Evolutionary conservation across 116 monocot genomes (phyloP), one percentile per base, ranked within the genome.

Genomic region (Phalaenopsis hybrid): DNA sequence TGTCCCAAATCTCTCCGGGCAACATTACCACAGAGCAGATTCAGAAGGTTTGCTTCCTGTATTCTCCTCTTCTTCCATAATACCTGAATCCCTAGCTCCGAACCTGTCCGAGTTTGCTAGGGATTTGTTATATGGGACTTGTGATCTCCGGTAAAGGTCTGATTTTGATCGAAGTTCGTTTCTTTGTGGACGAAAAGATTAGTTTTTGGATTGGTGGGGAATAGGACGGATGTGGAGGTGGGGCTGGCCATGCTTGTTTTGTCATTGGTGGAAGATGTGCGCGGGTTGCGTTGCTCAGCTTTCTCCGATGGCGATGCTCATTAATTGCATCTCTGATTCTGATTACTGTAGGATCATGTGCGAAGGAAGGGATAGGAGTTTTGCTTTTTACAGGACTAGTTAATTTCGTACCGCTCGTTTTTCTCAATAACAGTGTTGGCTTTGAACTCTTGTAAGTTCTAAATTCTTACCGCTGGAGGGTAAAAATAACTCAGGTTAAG

Each of bases 1-100:
- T 84, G 72, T 72, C 79, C 59, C n/a, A 78, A 16, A 73, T 79
- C 9, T 74, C 84, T 8, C 74, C 84, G 55, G 80, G 83, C 80
- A 83, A 81, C 82, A 91, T 93, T 85, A 89, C 91, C 79, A 93
- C 93, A 48, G 93, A 93, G 57, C 91, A 93, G 86, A 93, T 93
- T 83, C 93, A 93, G 75, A 93, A 91, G 89, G 93, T 93, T 33
- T 75, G 74, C 43, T 25, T 4, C 37, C 34, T 37, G 16, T 10
- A 13, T 57, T 43, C 34, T 57, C 67, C 20, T 18, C 69, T 55
- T 37, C 18, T 44, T 59, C 37, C 21, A 25, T 51, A 16, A 61
- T 6, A 75, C n/a, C 20, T 18, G 44, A 7, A 75, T 75, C 16
- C 9, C 46, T 75, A 75, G 44, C 20, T 44, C 6, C n/a, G 45